Base-by-base conservation (phyloP, 148 eudicot species). In the Vaccinium macrocarpon region DNA sequence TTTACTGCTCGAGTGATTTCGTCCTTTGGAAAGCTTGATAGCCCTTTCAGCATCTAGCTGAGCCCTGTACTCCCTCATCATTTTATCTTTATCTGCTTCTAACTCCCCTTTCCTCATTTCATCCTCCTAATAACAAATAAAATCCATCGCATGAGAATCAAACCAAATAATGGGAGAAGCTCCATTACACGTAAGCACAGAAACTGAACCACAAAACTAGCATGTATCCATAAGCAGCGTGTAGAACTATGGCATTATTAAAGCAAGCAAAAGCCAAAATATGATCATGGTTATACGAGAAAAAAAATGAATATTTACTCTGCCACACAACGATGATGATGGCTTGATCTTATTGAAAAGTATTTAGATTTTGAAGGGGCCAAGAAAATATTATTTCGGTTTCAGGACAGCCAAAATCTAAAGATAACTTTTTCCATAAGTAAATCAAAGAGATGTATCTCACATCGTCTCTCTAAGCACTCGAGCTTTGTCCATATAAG, bases 31-130 rank as follows among this genome's bases (percentile, higher is more conserved):
- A 84, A 97, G 99, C 87, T 97, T 97, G 83, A 84, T 82, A 85
- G 95, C 97, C 91, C 99, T 91, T 92, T 97, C 99, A 62, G 98
- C 98, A 90, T 97, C 99, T 84, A 97, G 90, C 83, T 93, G 97
- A 85, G 95, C 95, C 84, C 98, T 91, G 87, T 97, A 97, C 76
- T 95, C 98, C 83, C 94, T 88, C 99, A 97, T 97, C 98, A 95
- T 97, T 88, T 86, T 92, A 86, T 97, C 99, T 90, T 97, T 97
- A 90, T 97, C 99, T 52, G 99, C 99, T 93, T 97, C 99, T 79
- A 91, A 81, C 85, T 95, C 98, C 71, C 98, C 99, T 86, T 90
- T 95, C 86, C 81, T 97, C 85, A 93, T 84, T 87, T 94, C 99
- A 85, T 95, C 99, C 87, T 97, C 99, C 98, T 97, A 86, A 73